A percentile compares a stretch with the other conserved stretches of the same genome.
phyloP scores from a whole-genome alignment of 164 flowering plant genomes.

The Santalum album region DNA sequence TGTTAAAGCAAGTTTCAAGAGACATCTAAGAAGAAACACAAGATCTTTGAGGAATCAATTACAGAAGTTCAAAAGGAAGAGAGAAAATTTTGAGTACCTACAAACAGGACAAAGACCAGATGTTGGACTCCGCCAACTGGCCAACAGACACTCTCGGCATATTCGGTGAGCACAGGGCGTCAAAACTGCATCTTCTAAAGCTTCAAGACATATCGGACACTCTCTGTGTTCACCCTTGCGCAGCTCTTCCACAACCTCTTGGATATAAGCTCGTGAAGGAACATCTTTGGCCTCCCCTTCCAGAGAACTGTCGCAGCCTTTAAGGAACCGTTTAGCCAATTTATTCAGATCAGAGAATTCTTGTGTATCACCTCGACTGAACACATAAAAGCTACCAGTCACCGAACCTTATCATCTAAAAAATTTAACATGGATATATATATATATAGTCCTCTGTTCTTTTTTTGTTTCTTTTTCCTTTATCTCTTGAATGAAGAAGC shows the following conservation, averaged over 20 bases:
- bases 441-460: too few species aligned
- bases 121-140: conserved; percentile 72
- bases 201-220: conserved; percentile 98
- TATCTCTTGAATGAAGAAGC: background rate
- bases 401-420: background rate
- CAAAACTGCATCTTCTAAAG: conserved; percentile 96
- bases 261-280: conserved; percentile 80
- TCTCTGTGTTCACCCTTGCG: conserved; percentile 87
- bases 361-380: conserved; percentile 95
- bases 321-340: conserved; percentile 84
- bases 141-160: conserved; percentile 91
- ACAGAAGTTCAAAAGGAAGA: background rate
- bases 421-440: too few species aligned
- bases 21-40: background rate
- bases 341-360: conserved; percentile 84
- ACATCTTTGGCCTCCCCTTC: conserved; percentile 39
- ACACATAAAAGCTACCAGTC: conserved; percentile 12
- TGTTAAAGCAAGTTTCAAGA: background rate
- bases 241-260: conserved; percentile 88
- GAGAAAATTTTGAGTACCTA: conserved; percentile 42
- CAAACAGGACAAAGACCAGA: conserved; percentile 97
- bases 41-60: background rate
- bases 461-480: background rate
- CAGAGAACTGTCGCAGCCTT: conserved; percentile 33
- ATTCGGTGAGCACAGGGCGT: conserved; percentile 96